Conservation (phyloP, 495 filamentous ascomycete genomes). For the Geoglossum glabrum region DNA sequence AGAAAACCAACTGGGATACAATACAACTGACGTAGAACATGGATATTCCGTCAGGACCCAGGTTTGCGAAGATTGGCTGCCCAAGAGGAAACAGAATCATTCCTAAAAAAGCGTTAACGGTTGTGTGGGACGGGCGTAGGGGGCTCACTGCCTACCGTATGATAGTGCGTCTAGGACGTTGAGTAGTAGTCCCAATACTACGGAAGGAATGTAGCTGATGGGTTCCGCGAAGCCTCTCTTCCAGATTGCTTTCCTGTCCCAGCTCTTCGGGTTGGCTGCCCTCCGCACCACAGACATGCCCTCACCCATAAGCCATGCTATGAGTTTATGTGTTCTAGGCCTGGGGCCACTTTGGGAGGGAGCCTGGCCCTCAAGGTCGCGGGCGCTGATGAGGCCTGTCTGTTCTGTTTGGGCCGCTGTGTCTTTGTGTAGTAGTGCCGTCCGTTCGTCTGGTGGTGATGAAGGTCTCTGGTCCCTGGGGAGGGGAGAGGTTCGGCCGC, state of each 20-base stretch:
- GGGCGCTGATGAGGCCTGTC: not conserved
- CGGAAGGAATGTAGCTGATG: slow-evolving; percentile 53
- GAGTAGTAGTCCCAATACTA: slow-evolving; percentile 69
- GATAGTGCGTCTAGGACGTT: slow-evolving; percentile 90
- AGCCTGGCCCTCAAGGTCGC: slow-evolving; percentile 22
- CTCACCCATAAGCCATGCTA: not conserved
- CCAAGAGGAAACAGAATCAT: slow-evolving; percentile 93
- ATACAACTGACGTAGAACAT: slow-evolving; percentile 99
- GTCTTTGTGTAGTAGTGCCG: slow-evolving; percentile 23
- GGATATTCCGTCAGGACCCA: slow-evolving; percentile 84
- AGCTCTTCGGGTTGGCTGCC: slow-evolving; percentile 41
- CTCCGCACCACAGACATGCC: slow-evolving; percentile 9
- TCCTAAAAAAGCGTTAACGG: slow-evolving; percentile 21
- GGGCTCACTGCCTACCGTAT: slow-evolving; percentile 39
- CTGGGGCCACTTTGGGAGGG: not conserved
- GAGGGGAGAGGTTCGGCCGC: slow-evolving; percentile 6
- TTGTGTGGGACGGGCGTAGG: not conserved
- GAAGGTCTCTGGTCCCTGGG: not conserved
- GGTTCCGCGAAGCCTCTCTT: slow-evolving; percentile 42
- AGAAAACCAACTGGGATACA: slow-evolving; percentile 83
- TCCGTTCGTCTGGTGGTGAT: slow-evolving; percentile 18
- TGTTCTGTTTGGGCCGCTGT: not conserved
- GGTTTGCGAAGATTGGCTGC: slow-evolving; percentile 55
- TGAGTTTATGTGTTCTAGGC: not conserved
- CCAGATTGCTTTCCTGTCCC: slow-evolving; percentile 48